These are phyloP conservation scores for Phytophthora ohioensis DNA, from an alignment of 352 stramenopile genomes.

Conservation along the genomic window DNA sequence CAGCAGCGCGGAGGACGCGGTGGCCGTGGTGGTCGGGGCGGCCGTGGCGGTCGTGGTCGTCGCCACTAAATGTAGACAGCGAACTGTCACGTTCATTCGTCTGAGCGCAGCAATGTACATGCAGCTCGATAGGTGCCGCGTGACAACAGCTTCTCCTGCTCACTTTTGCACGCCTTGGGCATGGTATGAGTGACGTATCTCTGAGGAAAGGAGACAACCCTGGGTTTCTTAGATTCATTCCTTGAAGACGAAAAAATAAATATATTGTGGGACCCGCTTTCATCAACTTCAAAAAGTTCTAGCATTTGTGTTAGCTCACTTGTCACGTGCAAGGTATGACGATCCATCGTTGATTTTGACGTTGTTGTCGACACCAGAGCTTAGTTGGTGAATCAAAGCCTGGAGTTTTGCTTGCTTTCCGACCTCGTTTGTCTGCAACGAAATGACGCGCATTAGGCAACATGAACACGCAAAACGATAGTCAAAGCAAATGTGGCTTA, in stretches of 20 bases:
- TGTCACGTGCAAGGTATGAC: slow-evolving; percentile 66
- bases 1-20: slow-evolving; percentile 51
- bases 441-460: slow-evolving; percentile 6
- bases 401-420: slow-evolving; percentile 86
- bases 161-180: slow-evolving; percentile 18
- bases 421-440: slow-evolving; percentile 69
- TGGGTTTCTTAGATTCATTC: slow-evolving; percentile 24
- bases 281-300: slow-evolving; percentile 18
- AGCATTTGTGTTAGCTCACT: slow-evolving; percentile 40
- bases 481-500: slow-evolving; percentile 32
- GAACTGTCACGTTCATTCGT: slow-evolving; percentile 1
- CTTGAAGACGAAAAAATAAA: slow-evolving; percentile 39
- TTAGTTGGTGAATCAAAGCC: slow-evolving; percentile 85
- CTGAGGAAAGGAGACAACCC: slow-evolving; percentile 17
- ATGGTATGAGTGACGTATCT: slow-evolving; percentile 14
- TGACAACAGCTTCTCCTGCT: slow-evolving; percentile 5
- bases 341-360: slow-evolving; percentile 52
- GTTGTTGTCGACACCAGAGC: slow-evolving; percentile 63
- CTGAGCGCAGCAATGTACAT: slow-evolving; percentile 10
- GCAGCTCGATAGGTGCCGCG: slow-evolving; percentile 9
- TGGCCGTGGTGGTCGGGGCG: slow-evolving; percentile 45
- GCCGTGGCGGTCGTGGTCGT: slow-evolving; percentile 52
- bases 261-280: slow-evolving; percentile 38
- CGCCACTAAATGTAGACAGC: slow-evolving; percentile 47
- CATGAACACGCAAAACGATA: not conserved